A percentile compares a stretch with the other conserved stretches of the same genome.
These are phyloP conservation scores for Leishmania guyanensis DNA, from an alignment of 208 protist species.

Conservation along the genomic window DNA sequence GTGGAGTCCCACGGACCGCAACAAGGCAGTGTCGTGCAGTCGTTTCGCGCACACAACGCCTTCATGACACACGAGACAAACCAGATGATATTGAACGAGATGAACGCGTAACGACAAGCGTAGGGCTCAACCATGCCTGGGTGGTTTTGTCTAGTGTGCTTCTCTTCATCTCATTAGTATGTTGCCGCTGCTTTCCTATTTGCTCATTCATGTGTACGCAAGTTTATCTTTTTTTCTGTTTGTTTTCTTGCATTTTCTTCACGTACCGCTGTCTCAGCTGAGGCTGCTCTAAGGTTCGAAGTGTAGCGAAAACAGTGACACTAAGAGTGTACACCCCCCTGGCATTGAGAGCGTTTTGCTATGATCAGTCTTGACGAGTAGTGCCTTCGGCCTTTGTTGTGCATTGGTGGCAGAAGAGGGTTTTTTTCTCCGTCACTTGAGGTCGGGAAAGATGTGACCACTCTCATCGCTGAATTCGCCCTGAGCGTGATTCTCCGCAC, in stretches of 20 bases:
- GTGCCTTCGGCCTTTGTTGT: not conserved
- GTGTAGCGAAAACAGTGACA: too few relatives aligned
- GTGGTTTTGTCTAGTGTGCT: not conserved
- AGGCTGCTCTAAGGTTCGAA: not conserved
- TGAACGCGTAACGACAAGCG: not conserved
- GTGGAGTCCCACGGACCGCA: conserved; percentile 9
- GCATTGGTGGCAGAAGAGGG: not conserved
- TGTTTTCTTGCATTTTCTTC: not conserved
- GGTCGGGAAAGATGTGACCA: not conserved
- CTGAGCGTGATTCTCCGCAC: not conserved
- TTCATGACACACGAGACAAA: conserved; percentile 10
- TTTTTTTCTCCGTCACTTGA: conserved; percentile 12
- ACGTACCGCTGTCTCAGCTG: not conserved
- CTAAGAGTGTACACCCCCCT: not conserved
- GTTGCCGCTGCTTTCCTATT: conserved; percentile 1
- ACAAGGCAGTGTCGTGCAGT: conserved; percentile 31
- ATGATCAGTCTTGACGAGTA: not conserved
- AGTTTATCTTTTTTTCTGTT: not conserved
- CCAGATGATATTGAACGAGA: conserved; percentile 6
- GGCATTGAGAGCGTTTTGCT: not conserved
- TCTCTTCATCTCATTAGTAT: not conserved
- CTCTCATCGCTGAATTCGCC: not conserved
- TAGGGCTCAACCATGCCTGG: not conserved
- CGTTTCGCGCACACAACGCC: conserved; percentile 29
- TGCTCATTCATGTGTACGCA: not conserved